phyloP scores from a whole-genome alignment of 2,329 filamentous ascomycete species.

The Colletotrichum camelliae region DNA sequence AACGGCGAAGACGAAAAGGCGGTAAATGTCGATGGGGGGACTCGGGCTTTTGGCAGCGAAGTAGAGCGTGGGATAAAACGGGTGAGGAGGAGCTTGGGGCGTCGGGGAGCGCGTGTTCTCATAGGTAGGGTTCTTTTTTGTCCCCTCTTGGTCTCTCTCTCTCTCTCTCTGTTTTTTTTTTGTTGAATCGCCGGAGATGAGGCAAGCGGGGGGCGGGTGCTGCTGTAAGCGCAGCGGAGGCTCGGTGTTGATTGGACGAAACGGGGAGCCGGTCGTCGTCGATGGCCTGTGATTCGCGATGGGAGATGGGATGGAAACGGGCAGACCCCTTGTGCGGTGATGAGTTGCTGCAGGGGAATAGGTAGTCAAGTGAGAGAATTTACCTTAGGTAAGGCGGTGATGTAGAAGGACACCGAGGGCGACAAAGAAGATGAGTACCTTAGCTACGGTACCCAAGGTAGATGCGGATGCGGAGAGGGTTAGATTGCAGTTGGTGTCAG shows the following conservation, averaged over 20 bases:
- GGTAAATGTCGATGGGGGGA: constrained; percentile 8
- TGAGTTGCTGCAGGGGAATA: constrained; percentile 6
- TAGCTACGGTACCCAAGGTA: no score
- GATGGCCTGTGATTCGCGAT: not conserved
- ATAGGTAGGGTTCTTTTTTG: not conserved
- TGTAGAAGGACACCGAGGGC: not conserved
- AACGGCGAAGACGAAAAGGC: constrained; percentile 10
- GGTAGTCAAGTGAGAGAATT: not conserved
- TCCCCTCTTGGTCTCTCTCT: not conserved
- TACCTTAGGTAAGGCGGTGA: not conserved
- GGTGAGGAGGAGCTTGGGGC: constrained; percentile 19
- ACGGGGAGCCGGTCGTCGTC: not conserved
- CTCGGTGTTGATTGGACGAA: not conserved
- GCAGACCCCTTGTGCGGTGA: not conserved
- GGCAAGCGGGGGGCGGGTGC: not conserved
- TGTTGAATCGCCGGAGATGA: constrained; percentile 17
- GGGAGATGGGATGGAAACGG: not conserved
- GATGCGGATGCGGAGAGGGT: not conserved
- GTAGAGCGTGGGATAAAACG: not conserved
- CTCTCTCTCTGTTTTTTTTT: not conserved
- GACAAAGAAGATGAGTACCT: not conserved
- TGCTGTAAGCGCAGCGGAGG: not conserved
- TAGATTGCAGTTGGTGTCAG: not conserved
- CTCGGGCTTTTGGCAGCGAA: not conserved
- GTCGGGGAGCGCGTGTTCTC: not conserved